These are phyloP conservation scores for Apocynum venetum DNA, from an alignment of 257 asterid species.

Conservation along the genomic window DNA sequence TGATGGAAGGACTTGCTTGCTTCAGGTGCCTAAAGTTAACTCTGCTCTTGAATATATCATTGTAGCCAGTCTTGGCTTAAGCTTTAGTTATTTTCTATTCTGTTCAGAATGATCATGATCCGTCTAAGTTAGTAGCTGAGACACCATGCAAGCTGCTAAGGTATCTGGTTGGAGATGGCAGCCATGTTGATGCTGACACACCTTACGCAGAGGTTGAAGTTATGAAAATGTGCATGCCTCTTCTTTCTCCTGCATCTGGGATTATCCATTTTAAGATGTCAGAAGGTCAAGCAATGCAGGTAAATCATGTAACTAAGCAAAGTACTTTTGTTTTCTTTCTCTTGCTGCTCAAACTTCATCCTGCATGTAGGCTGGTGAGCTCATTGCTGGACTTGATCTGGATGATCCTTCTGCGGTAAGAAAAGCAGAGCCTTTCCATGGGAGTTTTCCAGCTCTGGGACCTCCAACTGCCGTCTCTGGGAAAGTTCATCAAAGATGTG, in stretches of 20 bases:
- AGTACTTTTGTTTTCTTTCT: neutral
- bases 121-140: constrained; percentile 93
- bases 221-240: constrained; percentile 99
- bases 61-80: constrained; percentile 12
- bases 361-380: constrained; percentile 80
- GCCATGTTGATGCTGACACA: constrained; percentile 91
- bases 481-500: constrained; percentile 96
- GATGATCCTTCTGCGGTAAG: constrained; percentile 99
- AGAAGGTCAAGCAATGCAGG: constrained; percentile 99
- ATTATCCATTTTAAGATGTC: constrained; percentile 73
- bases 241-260: constrained; percentile 97
- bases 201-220: constrained; percentile 99
- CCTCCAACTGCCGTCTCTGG: constrained; percentile 97
- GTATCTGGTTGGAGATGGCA: constrained; percentile 39
- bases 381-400: constrained; percentile 90
- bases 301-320: constrained; percentile 24
- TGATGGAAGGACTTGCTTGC: constrained; percentile 98
- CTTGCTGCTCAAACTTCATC: constrained; percentile 6
- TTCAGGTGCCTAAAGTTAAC: constrained; percentile 56
- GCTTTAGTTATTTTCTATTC: constrained; percentile 10
- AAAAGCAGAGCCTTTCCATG: constrained; percentile 93
- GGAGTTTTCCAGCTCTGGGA: constrained; percentile 85
- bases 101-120: constrained; percentile 94
- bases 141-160: constrained; percentile 94
- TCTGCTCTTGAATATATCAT: constrained; percentile 13